Evolutionary conservation across 2,329 filamentous ascomycete genomes (phyloP), one percentile per base, ranked within the genome.

Genomic region (Knoxdaviesia capensis): DNA sequence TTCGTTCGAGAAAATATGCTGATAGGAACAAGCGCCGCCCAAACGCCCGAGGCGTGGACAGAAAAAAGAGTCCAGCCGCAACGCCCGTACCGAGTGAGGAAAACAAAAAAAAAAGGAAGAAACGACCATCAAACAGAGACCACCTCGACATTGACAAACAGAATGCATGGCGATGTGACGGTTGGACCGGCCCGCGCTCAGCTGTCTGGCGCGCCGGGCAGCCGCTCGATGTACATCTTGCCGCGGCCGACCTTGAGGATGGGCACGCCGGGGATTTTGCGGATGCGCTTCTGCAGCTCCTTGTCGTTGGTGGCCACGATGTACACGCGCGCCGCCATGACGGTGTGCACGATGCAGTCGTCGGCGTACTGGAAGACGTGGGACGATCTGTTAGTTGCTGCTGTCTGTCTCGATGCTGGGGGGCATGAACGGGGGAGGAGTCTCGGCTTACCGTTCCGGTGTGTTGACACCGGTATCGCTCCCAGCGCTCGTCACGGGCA

Each of bases 221-320:
- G 61, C 52, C 87, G 74, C 67, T 96, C 90, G 53, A 98, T 90
- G 39, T 88, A 79, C 60, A 94, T 96, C 60, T 94, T 94, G 38
- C 83, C 85, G 53, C 83, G 73, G 5, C 80, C 82, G 31, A 90
- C 84, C 53, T 77, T 85, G 67, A 94, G 70, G 51, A 83, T 74
- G 30, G 78, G 78, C 44, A 81, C 76, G 58, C 69, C 67, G 36
- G 62, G 60, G 37, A 67, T 58, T 63, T 94, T 94, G 48, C 87
- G 69, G 52, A 94, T 69, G 44, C 87, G 67, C 54, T 85, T 69
- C 64, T 92, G 90, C 45, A 92, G 61, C 50, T 86, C 82, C 50
- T 81, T 71, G 68, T 83, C 79, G 54, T 80, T 79, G 38, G 75
- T 86, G 31, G 76, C 82, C 39, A 85, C 78, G 52, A 86, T 80